Evolutionary conservation across 2,329 filamentous ascomycete species (phyloP).

Genomic region (Fusarium sp.): DNA sequence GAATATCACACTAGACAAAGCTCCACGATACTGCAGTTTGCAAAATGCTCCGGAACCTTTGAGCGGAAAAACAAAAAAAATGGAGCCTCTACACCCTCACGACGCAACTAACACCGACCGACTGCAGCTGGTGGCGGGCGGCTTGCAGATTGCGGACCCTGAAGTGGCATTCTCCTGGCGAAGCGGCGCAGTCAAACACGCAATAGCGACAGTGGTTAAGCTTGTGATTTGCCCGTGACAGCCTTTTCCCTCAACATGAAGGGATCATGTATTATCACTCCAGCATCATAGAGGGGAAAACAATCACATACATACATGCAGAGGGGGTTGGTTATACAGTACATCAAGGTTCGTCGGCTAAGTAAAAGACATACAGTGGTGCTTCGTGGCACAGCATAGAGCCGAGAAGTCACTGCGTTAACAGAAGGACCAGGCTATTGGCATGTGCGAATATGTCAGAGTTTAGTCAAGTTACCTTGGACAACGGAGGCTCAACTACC

Average conservation of each 20-base stretch:
- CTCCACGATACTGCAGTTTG: neutral
- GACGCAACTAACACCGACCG: neutral
- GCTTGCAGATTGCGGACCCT: slow-evolving; percentile 34
- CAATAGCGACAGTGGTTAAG: slow-evolving; percentile 13
- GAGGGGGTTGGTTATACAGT: neutral
- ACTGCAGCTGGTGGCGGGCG: slow-evolving; percentile 30
- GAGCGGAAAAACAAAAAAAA: neutral
- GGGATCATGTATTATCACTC: neutral
- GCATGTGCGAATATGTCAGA: slow-evolving; percentile 21
- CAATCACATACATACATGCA: neutral
- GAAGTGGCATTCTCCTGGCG: slow-evolving; percentile 17
- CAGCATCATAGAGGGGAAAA: neutral
- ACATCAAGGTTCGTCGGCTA: slow-evolving; percentile 11
- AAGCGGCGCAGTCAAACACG: slow-evolving; percentile 8
- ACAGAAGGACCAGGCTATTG: slow-evolving; percentile 1
- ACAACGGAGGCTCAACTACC: slow-evolving; percentile 29
- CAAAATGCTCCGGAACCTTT: neutral
- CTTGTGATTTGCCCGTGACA: slow-evolving; percentile 22
- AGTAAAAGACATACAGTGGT: slow-evolving; percentile 5
- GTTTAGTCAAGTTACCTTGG: neutral
- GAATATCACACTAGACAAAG: neutral
- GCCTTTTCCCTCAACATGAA: neutral
- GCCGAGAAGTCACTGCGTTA: slow-evolving; percentile 7
- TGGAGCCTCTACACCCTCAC: slow-evolving; percentile 15
- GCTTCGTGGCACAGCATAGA: slow-evolving; percentile 26